Evolutionary conservation across 768 basidiomycete genomes (phyloP).

Genomic region (Mrakia gelida): DNA sequence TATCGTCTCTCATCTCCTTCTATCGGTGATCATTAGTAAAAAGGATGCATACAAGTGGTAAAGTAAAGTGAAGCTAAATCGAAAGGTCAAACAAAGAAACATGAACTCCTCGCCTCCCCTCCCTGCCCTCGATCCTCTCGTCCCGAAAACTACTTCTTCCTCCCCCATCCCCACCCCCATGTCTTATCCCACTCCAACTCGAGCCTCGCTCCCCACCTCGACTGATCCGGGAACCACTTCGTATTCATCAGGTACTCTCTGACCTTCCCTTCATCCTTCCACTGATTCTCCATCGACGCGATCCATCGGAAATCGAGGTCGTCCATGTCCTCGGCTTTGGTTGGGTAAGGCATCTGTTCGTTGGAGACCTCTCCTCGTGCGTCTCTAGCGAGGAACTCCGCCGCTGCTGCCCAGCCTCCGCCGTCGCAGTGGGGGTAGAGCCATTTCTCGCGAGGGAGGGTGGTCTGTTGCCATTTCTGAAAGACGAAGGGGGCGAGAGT

Average conservation of each 20-base stretch:
- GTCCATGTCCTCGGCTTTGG: not conserved
- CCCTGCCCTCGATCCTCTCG: too few relatives aligned
- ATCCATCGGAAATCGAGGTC: not conserved
- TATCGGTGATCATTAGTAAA: too few relatives aligned
- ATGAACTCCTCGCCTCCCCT: too few relatives aligned
- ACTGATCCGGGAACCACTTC: slow-evolving; percentile 1
- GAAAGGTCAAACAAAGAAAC: too few relatives aligned
- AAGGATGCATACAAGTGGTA: too few relatives aligned
- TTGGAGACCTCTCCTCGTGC: not conserved
- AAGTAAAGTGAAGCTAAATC: too few relatives aligned
- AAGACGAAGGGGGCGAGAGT: not conserved
- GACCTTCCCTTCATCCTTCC: slow-evolving; percentile 14
- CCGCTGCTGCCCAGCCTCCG: not conserved
- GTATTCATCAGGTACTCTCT: not conserved
- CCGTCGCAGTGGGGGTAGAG: not conserved
- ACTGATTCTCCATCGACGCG: slow-evolving; percentile 15
- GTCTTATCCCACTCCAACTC: too few relatives aligned
- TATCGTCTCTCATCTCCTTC: too few relatives aligned
- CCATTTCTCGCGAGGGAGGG: not conserved
- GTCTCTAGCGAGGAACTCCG: not conserved
- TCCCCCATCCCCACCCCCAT: too few relatives aligned
- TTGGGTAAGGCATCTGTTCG: slow-evolving; percentile 5
- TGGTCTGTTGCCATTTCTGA: not conserved
- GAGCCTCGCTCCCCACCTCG: too few relatives aligned
- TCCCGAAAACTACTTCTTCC: too few relatives aligned